phyloP scores from a whole-genome alignment of 345 rosid genomes.

The Reutealis trisperma region DNA sequence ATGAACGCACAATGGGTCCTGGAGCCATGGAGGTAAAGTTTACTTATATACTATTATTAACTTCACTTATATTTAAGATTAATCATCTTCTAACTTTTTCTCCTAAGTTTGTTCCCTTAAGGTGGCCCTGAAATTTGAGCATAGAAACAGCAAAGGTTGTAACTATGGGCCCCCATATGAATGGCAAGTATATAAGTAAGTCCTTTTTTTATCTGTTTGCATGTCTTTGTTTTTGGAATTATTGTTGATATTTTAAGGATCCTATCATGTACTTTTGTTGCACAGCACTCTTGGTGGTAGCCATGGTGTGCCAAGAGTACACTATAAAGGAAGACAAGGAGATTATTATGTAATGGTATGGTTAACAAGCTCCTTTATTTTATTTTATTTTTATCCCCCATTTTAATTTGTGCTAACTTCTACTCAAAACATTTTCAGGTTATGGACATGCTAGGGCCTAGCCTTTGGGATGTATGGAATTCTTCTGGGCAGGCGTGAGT shows the following conservation, averaged over 20 bases:
- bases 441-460: constrained; percentile 41
- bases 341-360: constrained; percentile 41
- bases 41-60: neutral
- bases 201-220: constrained; percentile 4
- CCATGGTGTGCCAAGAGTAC: constrained; percentile 39
- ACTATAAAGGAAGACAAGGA: constrained; percentile 38
- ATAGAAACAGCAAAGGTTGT: constrained; percentile 41
- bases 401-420: constrained; percentile 20
- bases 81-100: constrained; percentile 3
- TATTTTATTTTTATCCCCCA: constrained; percentile 10
- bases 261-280: constrained; percentile 14
- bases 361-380: neutral
- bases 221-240: constrained; percentile 9
- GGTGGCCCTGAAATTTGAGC: constrained; percentile 43
- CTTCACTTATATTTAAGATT: neutral
- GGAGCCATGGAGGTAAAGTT: constrained; percentile 74
- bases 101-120: neutral
- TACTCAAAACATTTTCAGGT: constrained; percentile 22
- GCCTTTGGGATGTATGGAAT: constrained; percentile 46
- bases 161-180: constrained; percentile 42
- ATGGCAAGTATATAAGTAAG: constrained; percentile 41
- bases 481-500: constrained; percentile 34
- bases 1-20: constrained; percentile 47
- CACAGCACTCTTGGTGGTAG: constrained; percentile 83
- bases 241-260: neutral